Evolutionary conservation across 768 basidiomycete genomes (phyloP), one percentile per base, ranked within the genome.

Genomic region (Mycena belliarum): DNA sequence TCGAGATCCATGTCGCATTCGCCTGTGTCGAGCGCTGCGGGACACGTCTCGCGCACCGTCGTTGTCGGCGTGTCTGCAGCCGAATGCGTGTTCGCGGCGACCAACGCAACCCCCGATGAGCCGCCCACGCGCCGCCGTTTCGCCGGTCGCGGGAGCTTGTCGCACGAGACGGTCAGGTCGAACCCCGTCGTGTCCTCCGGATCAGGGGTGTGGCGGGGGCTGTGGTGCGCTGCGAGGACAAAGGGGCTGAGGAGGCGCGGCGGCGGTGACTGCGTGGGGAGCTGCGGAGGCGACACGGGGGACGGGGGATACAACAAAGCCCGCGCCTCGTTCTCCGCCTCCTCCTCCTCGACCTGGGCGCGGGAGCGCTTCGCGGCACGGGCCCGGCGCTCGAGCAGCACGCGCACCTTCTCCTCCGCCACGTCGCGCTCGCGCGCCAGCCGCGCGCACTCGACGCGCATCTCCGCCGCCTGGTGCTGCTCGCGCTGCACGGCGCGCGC

Each of bases 391-490:
- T 59, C 63, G 21, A 71, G 55, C n/a, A 74, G 60, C 0, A 61
- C 65, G 8, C 66, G 64, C 18, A 74, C 59, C 49, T 65, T 66
- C 46, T 71, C 73, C 57, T 71, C 61, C 14, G 71, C 73, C 10
- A 66, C 56, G 55, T 76, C 75, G 26, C 75, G 66, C 63, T 76
- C 75, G 43, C 59, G 59, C 58, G 69, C 68, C 37, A 75, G 60
- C 29, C 65, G 57, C n/a, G 69, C 40, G 37, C 73, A 75, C 5
- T 73, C 57, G 4, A 63, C 41, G 32, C 70, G 66, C 59, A 73
- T 69, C 52, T 65, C 60, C 55, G 70, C 69, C 44, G 64, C 64
- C 40, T 72, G 71, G 38, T 71, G 65, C 25, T 73, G 70, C 51
- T 76, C 74, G 23, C 66, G 61, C 18, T 65, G 50, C 10, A 76